Evolutionary conservation across 2,329 filamentous ascomycete species (phyloP), one percentile per base, ranked within the genome.

Genomic region (Ophiostoma ips): DNA sequence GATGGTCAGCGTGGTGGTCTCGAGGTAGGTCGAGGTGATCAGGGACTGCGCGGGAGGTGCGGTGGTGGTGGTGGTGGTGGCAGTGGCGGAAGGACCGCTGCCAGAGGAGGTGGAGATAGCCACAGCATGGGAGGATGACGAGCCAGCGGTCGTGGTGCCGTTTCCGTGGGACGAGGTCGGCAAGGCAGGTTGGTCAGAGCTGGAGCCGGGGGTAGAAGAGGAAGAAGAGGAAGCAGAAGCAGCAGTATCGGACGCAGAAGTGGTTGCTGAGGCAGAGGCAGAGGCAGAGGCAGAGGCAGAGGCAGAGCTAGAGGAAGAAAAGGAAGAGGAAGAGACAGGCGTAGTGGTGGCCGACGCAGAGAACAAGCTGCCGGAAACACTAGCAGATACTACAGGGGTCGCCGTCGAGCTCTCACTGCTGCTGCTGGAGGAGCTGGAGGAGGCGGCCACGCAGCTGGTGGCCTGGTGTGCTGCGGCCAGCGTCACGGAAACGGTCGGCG

Each of bases 1-100:
- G 55, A 62, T 58, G 51, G 60, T 62, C 51, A 60, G 57, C 31
- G 53, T 55, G 46, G 49, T 49, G 38, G 60, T 62, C 50, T 52
- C 50, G 24, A 34, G 44, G 52, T 56, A 46, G n/a, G 60, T 62
- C 40, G 57, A 60, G 16, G 58, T 61, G 37, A 52, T 55, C 36
- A 55, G 38, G 49, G 36, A 28, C 24, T 28, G 33, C 10, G 13
- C 35, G 40, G 11, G 46, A 37, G 49, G 43, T 19, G 7, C n/a
- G 24, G 9, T 51, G 49, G 43, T 49, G 35, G 21, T n/a, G 24
- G 28, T 31, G 11, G 12, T 36, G 18, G 50, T 51, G 50, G 38
- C 40, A 13, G 40, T 45, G 41, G 35, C 33, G 48, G 35, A 30
- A 24, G 46, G 41, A 35, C 34, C 28, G 16, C 21, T 19, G 41